Evolutionary conservation across 176 grass and related monocot species (phyloP), one percentile per base, ranked within the genome.

Genomic region (Avena atlantica): DNA sequence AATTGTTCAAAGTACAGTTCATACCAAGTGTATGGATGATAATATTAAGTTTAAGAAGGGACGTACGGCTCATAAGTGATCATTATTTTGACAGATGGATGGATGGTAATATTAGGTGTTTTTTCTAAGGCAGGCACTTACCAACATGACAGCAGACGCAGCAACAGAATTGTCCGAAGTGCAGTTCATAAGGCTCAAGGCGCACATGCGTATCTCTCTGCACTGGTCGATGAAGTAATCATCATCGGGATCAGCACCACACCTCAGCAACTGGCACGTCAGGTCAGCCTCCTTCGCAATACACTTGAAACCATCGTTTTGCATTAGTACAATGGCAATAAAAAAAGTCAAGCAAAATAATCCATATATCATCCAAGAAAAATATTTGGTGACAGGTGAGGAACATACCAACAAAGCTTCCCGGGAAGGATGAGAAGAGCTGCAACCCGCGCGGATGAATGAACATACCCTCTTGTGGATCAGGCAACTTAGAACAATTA

Each of bases 111-210:
- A 15, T 65, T 31, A 31, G 25, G 47, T 53, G 4, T 15, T 2
- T 2, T 81, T 68, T 68, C 7, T 10, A 17, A 82, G 25, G 27
- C 0, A 40, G 2, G 49, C 25, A 15, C 24, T 25, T 65, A 65
- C 62, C 25, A 2, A 15, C 62, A 65, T 29, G 24, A 0, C 24
- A 31, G 25, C 62, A 12, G 24, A 65, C 0, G 62, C 24, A 0
- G 62, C 62, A 31, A 14, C 62, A 31, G 80, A 83, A 15, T 57
- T 5, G 19, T 6, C 12, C 25, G 0, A 52, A 52, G 0, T 25
- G 78, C 42, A 65, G 16, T 69, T 53, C 64, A 83, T 83, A 70
- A 83, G 65, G 64, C 49, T 70, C 50, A 83, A 70, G 19, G 65
- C 80, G 24, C 19, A 70, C 78, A 48, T 47, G 37, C 58, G 78